phyloP scores from a whole-genome alignment of 495 filamentous ascomycete species.

The Xylaria curta region DNA sequence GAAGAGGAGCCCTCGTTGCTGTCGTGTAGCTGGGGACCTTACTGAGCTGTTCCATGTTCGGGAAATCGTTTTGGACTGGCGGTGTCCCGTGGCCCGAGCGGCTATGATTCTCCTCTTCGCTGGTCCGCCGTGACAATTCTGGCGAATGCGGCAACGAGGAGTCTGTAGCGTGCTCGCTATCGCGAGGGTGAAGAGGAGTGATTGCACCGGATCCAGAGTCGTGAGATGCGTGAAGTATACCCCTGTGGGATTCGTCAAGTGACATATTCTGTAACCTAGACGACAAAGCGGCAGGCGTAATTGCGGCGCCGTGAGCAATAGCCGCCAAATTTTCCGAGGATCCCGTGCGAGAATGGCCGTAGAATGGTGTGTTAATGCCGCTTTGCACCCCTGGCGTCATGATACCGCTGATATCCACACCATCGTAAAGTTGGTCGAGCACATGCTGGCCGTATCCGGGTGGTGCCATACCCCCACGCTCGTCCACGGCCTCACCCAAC shows the following conservation, averaged over 20 bases:
- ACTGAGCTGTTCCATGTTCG: constrained; percentile 67
- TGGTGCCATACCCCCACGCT: constrained; percentile 66
- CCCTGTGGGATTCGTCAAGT: constrained; percentile 45
- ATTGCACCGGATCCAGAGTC: constrained; percentile 37
- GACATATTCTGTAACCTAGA: constrained; percentile 67
- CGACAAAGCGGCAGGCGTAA: constrained; percentile 67
- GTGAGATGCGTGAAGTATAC: constrained; percentile 38
- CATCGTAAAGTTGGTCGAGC: constrained; percentile 87
- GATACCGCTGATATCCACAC: constrained; percentile 76
- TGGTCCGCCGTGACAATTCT: constrained; percentile 63
- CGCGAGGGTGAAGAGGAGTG: constrained; percentile 38
- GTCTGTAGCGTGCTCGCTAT: constrained; percentile 37
- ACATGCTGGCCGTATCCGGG: constrained; percentile 87
- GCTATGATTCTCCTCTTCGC: constrained; percentile 60
- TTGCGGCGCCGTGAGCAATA: constrained; percentile 52
- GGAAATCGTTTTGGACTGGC: constrained; percentile 68
- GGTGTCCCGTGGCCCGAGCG: constrained; percentile 58
- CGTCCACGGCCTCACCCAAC: constrained; percentile 39
- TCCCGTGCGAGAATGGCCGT: constrained; percentile 72
- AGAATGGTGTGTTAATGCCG: constrained; percentile 77
- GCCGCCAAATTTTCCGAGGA: constrained; percentile 78
- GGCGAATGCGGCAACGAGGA: constrained; percentile 42
- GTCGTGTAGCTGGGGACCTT: constrained; percentile 84
- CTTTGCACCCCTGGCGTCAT: constrained; percentile 76
- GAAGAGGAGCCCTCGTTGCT: constrained; percentile 67